A percentile compares a stretch with the other conserved stretches of the same genome.
Conservation (phyloP, 1,284 basidiomycete species). For the Puccinia hordei region DNA sequence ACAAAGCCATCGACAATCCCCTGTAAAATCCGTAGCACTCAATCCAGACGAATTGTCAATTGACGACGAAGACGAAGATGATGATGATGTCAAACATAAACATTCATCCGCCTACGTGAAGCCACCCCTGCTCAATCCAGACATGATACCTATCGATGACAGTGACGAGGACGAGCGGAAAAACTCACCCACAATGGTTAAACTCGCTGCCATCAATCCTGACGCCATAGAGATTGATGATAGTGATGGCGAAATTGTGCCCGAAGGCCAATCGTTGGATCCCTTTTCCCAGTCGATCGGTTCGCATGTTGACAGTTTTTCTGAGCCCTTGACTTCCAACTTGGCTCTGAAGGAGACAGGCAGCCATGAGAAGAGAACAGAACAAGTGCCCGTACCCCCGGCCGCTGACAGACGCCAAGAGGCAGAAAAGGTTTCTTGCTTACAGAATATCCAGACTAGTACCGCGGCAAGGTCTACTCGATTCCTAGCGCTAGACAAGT, state of each 20-base stretch:
- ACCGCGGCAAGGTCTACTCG: conserved; percentile 63
- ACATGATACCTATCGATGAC: conserved; percentile 51
- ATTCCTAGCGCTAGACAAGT: conserved; percentile 93
- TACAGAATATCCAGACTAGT: conserved; percentile 56
- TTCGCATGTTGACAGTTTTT: neutral
- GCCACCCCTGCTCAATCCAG: conserved; percentile 48
- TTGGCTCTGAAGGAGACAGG: conserved; percentile 56
- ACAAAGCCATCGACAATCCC: neutral
- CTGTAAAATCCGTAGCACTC: conserved; percentile 51
- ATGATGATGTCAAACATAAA: conserved; percentile 54
- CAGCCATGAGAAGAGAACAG: conserved; percentile 56
- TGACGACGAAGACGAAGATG: conserved; percentile 66
- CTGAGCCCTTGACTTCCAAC: neutral
- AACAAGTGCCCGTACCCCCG: conserved; percentile 52
- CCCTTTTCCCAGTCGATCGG: neutral
- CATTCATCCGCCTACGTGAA: neutral
- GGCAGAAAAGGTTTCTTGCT: neutral
- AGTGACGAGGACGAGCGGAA: conserved; percentile 20
- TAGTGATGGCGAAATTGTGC: conserved; percentile 13
- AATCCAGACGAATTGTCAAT: conserved; percentile 70
- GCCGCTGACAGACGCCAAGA: conserved; percentile 58
- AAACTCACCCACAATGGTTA: neutral
- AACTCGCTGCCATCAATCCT: neutral
- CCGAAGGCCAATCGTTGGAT: neutral
- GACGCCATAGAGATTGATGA: conserved; percentile 10